Conservation (phyloP, 2,329 filamentous ascomycete species). For the Diaporthe destruens region DNA sequence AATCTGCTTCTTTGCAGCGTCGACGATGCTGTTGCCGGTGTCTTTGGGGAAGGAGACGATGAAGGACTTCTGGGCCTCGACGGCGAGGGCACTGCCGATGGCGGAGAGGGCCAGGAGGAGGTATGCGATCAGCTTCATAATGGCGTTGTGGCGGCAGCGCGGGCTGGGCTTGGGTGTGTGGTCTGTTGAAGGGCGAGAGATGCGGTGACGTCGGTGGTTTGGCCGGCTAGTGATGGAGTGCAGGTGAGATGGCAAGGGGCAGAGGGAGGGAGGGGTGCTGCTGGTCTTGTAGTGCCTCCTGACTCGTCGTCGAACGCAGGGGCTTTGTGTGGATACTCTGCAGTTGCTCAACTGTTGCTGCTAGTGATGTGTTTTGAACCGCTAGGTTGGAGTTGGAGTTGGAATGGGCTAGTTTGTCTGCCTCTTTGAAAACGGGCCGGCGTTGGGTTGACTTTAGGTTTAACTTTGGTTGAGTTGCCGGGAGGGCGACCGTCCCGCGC, state of each 20-base stretch:
- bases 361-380: background rate
- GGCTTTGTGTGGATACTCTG: background rate
- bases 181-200: background rate
- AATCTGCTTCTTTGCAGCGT: conserved; percentile 79
- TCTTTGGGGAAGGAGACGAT: conserved; percentile 82
- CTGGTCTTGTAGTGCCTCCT: background rate
- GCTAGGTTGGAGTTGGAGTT: background rate
- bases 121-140: conserved; percentile 73
- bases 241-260: background rate
- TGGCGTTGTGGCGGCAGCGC: conserved; percentile 45
- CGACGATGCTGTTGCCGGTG: conserved; percentile 75
- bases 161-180: background rate
- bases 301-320: background rate
- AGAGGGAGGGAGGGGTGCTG: background rate
- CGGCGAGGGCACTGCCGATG: conserved; percentile 69
- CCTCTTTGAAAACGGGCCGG: background rate
- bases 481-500: conserved; percentile 14
- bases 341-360: background rate
- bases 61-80: conserved; percentile 78
- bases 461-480: conserved; percentile 13
- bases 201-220: conserved; percentile 12
- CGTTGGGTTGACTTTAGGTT: conserved; percentile 14
- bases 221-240: background rate
- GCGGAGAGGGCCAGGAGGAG: conserved; percentile 69
- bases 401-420: background rate